A percentile compares a stretch with the other conserved stretches of the same genome.
Conservation (phyloP, 2,329 filamentous ascomycete species). For the Talaromyces albobiverticillius region DNA sequence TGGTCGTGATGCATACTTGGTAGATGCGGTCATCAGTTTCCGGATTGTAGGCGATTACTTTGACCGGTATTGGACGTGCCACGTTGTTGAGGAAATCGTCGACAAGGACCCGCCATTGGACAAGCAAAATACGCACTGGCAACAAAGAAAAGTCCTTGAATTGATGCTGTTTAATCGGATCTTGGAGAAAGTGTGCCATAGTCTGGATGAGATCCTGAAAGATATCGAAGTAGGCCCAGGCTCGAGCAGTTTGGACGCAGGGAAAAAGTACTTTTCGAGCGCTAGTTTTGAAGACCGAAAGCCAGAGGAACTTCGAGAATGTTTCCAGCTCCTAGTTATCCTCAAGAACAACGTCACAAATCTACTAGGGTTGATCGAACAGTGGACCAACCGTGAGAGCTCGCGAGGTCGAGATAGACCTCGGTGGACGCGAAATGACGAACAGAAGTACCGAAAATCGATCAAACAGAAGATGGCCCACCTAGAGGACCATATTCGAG, state of each 20-base stretch:
- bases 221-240: not conserved
- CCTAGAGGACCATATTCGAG: conserved; percentile 15
- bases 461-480: conserved; percentile 18
- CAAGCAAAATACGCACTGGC: conserved; percentile 16
- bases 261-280: conserved; percentile 14
- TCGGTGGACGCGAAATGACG: conserved; percentile 31
- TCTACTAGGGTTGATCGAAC: conserved; percentile 18
- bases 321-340: conserved; percentile 18
- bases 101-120: not conserved
- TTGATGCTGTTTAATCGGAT: conserved; percentile 24
- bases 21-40: conserved; percentile 22
- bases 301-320: conserved; percentile 20
- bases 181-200: conserved; percentile 15
- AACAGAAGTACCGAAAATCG: conserved; percentile 26
- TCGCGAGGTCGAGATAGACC: conserved; percentile 25
- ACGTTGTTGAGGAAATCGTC: conserved; percentile 21
- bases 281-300: conserved; percentile 18
- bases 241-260: conserved; percentile 8
- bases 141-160: conserved; percentile 30
- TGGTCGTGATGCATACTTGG: conserved; percentile 14
- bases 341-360: conserved; percentile 16
- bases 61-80: conserved; percentile 33
- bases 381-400: conserved; percentile 26
- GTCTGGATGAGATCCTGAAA: conserved; percentile 14
- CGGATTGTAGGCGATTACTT: conserved; percentile 31